phyloP scores from a whole-genome alignment of 1,284 basidiomycete genomes.

The Mycena sp. region DNA sequence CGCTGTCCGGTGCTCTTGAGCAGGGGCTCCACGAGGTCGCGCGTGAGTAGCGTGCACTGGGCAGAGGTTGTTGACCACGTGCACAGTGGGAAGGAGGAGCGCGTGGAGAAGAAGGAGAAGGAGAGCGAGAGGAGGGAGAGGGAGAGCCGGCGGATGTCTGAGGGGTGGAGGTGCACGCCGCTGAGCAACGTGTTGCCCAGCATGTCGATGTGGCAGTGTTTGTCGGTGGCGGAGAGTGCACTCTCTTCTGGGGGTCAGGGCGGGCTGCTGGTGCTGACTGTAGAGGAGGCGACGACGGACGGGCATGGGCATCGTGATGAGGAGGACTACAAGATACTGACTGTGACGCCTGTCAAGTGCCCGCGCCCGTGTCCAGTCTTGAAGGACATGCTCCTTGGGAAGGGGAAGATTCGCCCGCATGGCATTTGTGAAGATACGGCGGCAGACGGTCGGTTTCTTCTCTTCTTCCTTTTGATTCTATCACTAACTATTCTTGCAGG shows the following conservation, averaged over 20 bases:
- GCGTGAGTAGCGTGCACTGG: too few relatives aligned
- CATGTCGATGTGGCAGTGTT: conserved; percentile 11
- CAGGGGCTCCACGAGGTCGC: too few relatives aligned
- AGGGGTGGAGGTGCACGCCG: conserved; percentile 58
- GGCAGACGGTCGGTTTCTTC: conserved; percentile 52
- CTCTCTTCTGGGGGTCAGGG: neutral
- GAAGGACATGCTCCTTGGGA: conserved; percentile 60
- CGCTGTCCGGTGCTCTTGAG: too few relatives aligned
- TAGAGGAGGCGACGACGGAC: conserved; percentile 63
- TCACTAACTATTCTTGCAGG: conserved; percentile 45
- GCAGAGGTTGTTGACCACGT: too few relatives aligned
- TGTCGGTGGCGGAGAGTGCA: conserved; percentile 17
- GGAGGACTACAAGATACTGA: conserved; percentile 25
- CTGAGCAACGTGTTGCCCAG: conserved; percentile 61
- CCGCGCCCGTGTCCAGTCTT: conserved; percentile 65
- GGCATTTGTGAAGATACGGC: conserved; percentile 57
- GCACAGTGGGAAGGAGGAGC: too few relatives aligned
- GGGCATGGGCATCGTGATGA: conserved; percentile 48
- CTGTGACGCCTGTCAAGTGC: conserved; percentile 61
- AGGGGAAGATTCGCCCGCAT: conserved; percentile 54
- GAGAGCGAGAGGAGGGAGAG: too few relatives aligned
- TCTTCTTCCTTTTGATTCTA: neutral
- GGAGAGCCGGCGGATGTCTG: conserved; percentile 41
- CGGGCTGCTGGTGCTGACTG: conserved; percentile 52
- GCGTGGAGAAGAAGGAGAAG: too few relatives aligned